phyloP scores from a whole-genome alignment of 176 grass and related monocot genomes.

The Oryza glumipatula region DNA sequence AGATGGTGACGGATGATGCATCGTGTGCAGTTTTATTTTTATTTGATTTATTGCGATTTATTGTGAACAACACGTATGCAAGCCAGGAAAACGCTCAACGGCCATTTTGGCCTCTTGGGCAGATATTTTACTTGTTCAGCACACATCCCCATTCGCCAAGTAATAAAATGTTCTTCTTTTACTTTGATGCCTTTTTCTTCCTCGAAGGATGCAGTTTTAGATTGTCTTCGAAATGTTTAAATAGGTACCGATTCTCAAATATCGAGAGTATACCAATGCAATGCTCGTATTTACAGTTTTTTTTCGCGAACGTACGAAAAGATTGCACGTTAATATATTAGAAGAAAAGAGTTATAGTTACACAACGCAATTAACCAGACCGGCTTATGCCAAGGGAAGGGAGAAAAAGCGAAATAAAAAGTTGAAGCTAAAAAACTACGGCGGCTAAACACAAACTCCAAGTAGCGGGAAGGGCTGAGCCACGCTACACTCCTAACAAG shows the following conservation, averaged over 20 bases:
- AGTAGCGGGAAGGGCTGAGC: too few relatives aligned
- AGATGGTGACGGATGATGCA: not conserved
- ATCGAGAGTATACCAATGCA: not conserved
- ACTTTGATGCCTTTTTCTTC: not conserved
- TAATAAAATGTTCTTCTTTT: not conserved
- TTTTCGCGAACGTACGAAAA: too few relatives aligned
- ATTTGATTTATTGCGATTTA: not conserved
- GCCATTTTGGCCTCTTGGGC: constrained; percentile 9
- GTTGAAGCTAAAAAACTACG: too few relatives aligned
- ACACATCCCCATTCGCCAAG: not conserved
- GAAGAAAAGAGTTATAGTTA: too few relatives aligned
- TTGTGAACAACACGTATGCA: not conserved
- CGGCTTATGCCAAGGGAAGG: too few relatives aligned
- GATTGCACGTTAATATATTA: too few relatives aligned
- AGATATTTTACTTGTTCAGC: not conserved
- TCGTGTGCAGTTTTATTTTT: not conserved
- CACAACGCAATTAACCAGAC: too few relatives aligned
- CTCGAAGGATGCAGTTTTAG: not conserved
- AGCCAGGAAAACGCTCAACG: not conserved
- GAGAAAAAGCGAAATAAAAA: too few relatives aligned
- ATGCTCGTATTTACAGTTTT: not conserved
- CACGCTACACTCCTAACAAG: too few relatives aligned
- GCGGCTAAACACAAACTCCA: too few relatives aligned
- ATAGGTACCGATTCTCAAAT: not conserved
- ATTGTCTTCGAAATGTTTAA: not conserved